These are phyloP conservation scores for Dalbergia oliveri DNA, from an alignment of 306 rosid genomes.

Conservation along the genomic window DNA sequence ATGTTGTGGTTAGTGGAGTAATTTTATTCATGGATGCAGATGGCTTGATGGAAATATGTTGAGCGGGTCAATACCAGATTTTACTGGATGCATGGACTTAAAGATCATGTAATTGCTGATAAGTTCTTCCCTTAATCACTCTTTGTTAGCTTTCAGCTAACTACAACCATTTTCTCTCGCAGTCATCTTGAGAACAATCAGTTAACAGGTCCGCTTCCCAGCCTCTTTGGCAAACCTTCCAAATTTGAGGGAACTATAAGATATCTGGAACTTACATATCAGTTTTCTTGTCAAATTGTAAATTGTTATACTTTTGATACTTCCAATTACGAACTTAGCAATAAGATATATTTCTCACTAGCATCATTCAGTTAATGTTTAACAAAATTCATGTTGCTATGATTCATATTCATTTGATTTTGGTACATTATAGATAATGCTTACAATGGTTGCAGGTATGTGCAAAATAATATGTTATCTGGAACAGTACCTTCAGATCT, in stretches of 20 bases:
- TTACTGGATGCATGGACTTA: constrained; percentile 72
- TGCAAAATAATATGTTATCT: constrained; percentile 82
- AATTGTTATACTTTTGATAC: constrained; percentile 23
- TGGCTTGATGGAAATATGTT: constrained; percentile 61
- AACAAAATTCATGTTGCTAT: constrained; percentile 27
- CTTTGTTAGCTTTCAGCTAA: constrained; percentile 45
- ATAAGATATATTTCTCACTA: neutral
- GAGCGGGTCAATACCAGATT: constrained; percentile 49
- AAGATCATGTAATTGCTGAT: constrained; percentile 76
- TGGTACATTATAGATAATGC: constrained; percentile 33
- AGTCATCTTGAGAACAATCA: constrained; percentile 97
- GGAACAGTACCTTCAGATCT: constrained; percentile 80
- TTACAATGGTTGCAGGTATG: constrained; percentile 70
- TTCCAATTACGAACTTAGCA: constrained; percentile 13
- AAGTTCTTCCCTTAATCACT: constrained; percentile 31
- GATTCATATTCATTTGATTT: constrained; percentile 15
- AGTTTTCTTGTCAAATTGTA: constrained; percentile 15
- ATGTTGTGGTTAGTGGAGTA: constrained; percentile 14
- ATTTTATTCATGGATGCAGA: constrained; percentile 45
- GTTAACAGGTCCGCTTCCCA: constrained; percentile 71
- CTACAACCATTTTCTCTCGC: constrained; percentile 43
- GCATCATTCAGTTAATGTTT: neutral
- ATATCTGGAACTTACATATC: constrained; percentile 43
- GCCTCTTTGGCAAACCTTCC: constrained; percentile 75
- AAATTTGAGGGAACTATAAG: constrained; percentile 91